Evolutionary conservation across 768 basidiomycete genomes (phyloP), one percentile per base, ranked within the genome.

Genomic region (Termitomyces sp.): DNA sequence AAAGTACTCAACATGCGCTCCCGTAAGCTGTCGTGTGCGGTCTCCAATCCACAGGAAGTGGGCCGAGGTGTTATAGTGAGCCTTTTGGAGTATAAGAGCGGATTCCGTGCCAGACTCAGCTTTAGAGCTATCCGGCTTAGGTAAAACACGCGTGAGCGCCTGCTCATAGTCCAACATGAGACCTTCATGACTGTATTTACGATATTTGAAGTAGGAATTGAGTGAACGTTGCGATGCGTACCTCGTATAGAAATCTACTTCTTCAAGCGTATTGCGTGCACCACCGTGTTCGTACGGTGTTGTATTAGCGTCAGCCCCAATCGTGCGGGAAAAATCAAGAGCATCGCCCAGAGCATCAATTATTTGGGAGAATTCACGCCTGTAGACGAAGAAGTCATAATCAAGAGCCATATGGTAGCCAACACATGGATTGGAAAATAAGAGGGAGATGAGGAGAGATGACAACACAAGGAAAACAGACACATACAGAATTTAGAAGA

Each of bases 11-110:
- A 98, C 87, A 69, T 99, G 97, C 4, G 95, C 97, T 7, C 95
- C 94, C 48, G 85, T 83, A 0, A 98, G 77, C 72, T 96, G 93
- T 42, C 96, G 78, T 5, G 96, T 99, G 54, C 96, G 85, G 73
- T 99, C 97, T 0, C 96, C 96, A 55, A 99, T 92, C 96, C 96
- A 99, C 52, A 98, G 72, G 74, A 97, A 96, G 70, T 95, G 95
- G 8, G 93, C 91, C 3, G 93, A 92, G 16, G 91, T 90, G 69
- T 98, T 96, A 74, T 96, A 98, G 70, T 81, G 82, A 39, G 80
- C 85, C 46, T 72, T 76, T 4, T 54, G 59, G 33, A 62, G 36
- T 49, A 51, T 51, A 16, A 59, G 12, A 15, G 45, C 22, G 27
- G 60, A 20, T n/a, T 63, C 54, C 11, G 50, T 22, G 13, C 33